Conservation (phyloP, 768 basidiomycete species). For the Rhizopogon roseolus region DNA sequence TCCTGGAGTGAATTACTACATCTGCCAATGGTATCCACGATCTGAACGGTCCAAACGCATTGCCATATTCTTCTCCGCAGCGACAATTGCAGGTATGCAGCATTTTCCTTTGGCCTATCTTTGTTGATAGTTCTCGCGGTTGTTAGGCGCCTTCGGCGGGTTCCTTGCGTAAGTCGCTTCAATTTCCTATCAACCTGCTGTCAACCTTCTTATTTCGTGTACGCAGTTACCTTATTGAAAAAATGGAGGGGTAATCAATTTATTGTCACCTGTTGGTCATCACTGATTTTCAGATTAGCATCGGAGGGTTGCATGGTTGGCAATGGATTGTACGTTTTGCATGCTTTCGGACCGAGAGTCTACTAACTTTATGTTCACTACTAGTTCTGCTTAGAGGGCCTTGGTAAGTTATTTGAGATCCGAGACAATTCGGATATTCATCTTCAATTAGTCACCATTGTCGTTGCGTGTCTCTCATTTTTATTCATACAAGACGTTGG, state of each 20-base stretch:
- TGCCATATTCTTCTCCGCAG: conserved; percentile 61
- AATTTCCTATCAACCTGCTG: background rate
- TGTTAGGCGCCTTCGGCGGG: conserved; percentile 41
- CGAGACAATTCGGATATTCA: background rate
- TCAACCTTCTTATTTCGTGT: background rate
- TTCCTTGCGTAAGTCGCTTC: conserved; percentile 34
- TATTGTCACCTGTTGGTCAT: conserved; percentile 6
- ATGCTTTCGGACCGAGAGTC: background rate
- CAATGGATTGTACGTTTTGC: conserved; percentile 30
- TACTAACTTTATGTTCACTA: background rate
- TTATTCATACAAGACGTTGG: conserved; percentile 52
- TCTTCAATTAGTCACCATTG: conserved; percentile 14
- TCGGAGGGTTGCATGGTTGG: conserved; percentile 30
- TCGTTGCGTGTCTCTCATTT: conserved; percentile 24
- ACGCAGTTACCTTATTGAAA: conserved; percentile 30
- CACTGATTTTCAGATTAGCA: background rate
- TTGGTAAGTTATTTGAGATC: conserved; percentile 10
- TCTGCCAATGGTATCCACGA: conserved; percentile 58
- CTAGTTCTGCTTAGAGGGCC: conserved; percentile 29
- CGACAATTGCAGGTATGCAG: conserved; percentile 42
- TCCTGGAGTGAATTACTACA: conserved; percentile 36
- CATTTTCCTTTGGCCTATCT: background rate
- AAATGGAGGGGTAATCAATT: conserved; percentile 29
- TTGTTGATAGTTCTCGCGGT: background rate
- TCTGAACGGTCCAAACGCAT: conserved; percentile 55